Percentiles rank a stretch among this genome's conserved stretches.
These are phyloP conservation scores for Litsea cubeba DNA, from an alignment of 164 flowering plant genomes.

Conservation along the genomic window DNA sequence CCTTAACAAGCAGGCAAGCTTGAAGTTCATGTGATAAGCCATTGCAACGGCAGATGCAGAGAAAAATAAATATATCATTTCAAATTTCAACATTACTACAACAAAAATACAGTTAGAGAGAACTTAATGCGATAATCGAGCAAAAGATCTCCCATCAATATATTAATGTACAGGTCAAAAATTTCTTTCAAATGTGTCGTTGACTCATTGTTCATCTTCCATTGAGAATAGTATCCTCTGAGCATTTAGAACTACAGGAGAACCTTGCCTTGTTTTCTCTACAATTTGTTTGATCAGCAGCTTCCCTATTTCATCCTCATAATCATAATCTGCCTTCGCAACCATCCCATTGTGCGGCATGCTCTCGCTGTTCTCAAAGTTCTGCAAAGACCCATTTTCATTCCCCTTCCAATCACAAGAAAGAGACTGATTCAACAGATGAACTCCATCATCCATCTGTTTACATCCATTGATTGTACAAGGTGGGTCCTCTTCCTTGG, in stretches of 20 bases:
- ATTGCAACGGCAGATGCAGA: too few species aligned
- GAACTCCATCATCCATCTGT: conserved; percentile 7
- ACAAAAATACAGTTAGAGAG: too few species aligned
- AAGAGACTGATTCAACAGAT: conserved; percentile 2
- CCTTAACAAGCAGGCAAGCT: too few species aligned
- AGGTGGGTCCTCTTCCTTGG: conserved; percentile 37
- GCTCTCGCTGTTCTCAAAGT: background rate
- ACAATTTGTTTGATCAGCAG: conserved; percentile 56
- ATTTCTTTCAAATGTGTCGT: conserved; percentile 3
- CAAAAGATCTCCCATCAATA: background rate
- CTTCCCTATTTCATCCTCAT: conserved; percentile 41
- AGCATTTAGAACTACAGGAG: conserved; percentile 52
- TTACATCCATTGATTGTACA: conserved; percentile 2
- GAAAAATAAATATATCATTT: too few species aligned
- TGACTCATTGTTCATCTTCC: conserved; percentile 29
- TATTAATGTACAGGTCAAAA: background rate
- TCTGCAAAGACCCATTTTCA: conserved; percentile 8
- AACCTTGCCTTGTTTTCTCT: conserved; percentile 59
- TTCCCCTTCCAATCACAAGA: background rate
- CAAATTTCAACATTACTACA: too few species aligned
- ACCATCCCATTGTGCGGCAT: conserved; percentile 9
- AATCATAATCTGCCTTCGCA: conserved; percentile 29
- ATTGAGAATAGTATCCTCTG: conserved; percentile 36
- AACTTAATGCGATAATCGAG: background rate
- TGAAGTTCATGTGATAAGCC: too few species aligned